A percentile compares a stretch with the other conserved stretches of the same genome.
Evolutionary conservation across 805 yeast genomes (phyloP).

Genomic region (Yamadazyma takamatsuzukensis): DNA sequence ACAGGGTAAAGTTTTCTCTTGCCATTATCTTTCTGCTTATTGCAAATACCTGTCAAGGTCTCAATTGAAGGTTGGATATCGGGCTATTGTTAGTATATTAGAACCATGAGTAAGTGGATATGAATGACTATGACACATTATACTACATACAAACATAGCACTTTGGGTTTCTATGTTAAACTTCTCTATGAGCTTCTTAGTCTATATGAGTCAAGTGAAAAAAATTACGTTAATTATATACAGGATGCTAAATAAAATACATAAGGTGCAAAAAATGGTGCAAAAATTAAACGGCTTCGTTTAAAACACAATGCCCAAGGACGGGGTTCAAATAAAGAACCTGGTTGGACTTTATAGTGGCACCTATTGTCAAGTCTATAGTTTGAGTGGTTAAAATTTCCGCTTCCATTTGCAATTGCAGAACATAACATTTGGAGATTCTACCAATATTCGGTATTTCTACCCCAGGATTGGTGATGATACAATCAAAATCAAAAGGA

Average conservation of each 20-base stretch:
- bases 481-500: slow-evolving; percentile 30
- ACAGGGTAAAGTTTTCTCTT: slow-evolving; percentile 77
- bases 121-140: neutral
- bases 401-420: slow-evolving; percentile 44
- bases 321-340: slow-evolving; percentile 41
- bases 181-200: too few species aligned
- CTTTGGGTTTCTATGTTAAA: too few species aligned
- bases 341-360: slow-evolving; percentile 41
- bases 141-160: slow-evolving; percentile 23
- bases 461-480: slow-evolving; percentile 32
- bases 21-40: slow-evolving; percentile 10
- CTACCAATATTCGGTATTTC: slow-evolving; percentile 14
- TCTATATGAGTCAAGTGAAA: slow-evolving; percentile 1
- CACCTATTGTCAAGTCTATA: slow-evolving; percentile 35
- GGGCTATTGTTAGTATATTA: slow-evolving; percentile 16
- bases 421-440: slow-evolving; percentile 44
- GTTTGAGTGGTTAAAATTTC: slow-evolving; percentile 27
- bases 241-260: too few species aligned
- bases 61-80: slow-evolving; percentile 36
- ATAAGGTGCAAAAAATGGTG: too few species aligned
- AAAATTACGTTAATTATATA: slow-evolving; percentile 4
- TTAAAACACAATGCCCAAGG: slow-evolving; percentile 38
- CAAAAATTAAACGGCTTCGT: slow-evolving; percentile 12
- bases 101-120: neutral
- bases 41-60: slow-evolving; percentile 24